Conservation (phyloP, 768 basidiomycete genomes). For the Tricholoma hemisulphureum region DNA sequence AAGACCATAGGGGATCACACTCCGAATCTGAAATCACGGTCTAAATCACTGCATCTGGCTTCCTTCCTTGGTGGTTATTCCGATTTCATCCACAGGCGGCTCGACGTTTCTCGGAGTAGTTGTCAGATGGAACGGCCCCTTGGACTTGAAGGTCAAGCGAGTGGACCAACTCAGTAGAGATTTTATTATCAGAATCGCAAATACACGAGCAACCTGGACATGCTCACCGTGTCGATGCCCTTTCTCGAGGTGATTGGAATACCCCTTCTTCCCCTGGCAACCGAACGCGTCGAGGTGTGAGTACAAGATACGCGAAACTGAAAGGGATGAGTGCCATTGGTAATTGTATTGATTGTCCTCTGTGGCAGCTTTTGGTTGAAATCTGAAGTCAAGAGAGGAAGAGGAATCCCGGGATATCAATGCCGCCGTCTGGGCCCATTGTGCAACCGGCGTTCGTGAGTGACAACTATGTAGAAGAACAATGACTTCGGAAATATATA, state of each 20-base stretch:
- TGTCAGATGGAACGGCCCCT: conserved; percentile 23
- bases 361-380: background rate
- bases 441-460: too few relatives aligned
- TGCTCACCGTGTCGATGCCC: conserved; percentile 17
- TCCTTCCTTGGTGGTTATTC: background rate
- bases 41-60: background rate
- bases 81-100: conserved; percentile 2
- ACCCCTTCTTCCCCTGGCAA: conserved; percentile 42
- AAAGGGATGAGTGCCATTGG: conserved; percentile 37
- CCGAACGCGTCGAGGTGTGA: conserved; percentile 51
- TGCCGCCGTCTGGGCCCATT: too few relatives aligned
- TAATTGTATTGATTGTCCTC: background rate
- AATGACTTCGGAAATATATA: too few relatives aligned
- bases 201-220: background rate
- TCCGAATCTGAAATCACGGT: background rate
- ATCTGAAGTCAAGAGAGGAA: background rate
- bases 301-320: conserved; percentile 52
- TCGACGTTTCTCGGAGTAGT: conserved; percentile 4
- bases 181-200: background rate
- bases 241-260: conserved; percentile 8
- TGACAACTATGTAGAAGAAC: too few relatives aligned
- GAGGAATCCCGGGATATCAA: conserved; percentile 15
- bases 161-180: conserved; percentile 14
- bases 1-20: too few relatives aligned
- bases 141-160: conserved; percentile 24